Percentiles rank a stretch among this genome's conserved stretches.
These are phyloP conservation scores for Physaria fendleri DNA, from an alignment of 345 rosid species.

Conservation along the genomic window DNA sequence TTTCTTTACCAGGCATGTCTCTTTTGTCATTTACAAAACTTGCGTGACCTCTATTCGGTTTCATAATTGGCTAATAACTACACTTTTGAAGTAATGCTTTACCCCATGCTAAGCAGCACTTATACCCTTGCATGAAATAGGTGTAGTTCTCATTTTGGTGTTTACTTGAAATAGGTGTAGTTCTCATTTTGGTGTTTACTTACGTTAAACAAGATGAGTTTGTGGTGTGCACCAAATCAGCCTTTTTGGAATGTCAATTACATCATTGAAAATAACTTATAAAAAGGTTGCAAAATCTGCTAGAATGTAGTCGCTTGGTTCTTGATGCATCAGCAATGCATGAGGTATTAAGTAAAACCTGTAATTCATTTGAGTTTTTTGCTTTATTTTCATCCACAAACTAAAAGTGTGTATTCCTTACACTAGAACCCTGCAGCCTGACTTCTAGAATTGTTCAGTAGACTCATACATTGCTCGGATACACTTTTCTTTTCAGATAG, in stretches of 20 bases:
- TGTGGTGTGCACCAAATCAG: not conserved
- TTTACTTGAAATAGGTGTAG: not conserved
- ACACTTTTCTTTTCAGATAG: not conserved
- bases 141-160: not conserved
- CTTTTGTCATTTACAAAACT: not conserved
- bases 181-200: not conserved
- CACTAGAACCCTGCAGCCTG: not conserved
- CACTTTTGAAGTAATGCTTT: not conserved
- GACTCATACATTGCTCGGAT: not conserved
- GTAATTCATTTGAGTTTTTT: not conserved
- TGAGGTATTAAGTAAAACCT: not conserved
- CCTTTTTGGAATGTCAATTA: not conserved
- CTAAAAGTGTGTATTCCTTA: not conserved
- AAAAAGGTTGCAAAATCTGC: not conserved
- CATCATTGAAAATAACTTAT: not conserved
- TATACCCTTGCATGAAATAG: not conserved
- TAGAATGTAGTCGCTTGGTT: not conserved
- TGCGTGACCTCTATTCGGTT: not conserved
- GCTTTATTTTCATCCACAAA: not conserved
- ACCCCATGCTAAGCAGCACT: not conserved
- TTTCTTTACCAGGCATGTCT: constrained; percentile 64
- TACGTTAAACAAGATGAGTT: not conserved
- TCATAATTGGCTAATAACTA: not conserved
- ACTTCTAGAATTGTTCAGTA: not conserved
- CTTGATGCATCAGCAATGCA: not conserved